Conservation (phyloP, 1,284 basidiomycete genomes). For the Dichomitus squalens region DNA sequence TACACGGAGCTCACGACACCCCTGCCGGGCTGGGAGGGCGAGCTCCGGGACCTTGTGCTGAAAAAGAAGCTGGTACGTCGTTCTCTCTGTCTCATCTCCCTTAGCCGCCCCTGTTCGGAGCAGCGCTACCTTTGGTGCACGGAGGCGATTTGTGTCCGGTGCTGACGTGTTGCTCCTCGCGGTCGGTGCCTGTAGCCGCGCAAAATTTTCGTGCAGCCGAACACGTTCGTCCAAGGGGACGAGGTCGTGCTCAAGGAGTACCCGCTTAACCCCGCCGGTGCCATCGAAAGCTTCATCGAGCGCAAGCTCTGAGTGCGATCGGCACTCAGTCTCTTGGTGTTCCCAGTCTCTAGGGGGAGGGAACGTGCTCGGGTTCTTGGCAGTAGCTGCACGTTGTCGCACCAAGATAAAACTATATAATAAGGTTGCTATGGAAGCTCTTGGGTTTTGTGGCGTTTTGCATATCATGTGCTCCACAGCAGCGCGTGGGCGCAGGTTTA, state of each 20-base stretch:
- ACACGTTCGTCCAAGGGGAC: slow-evolving; percentile 65
- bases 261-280: slow-evolving; percentile 66
- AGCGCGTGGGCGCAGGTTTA: too few relatives aligned
- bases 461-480: neutral
- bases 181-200: slow-evolving; percentile 52
- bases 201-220: slow-evolving; percentile 83
- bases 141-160: too few relatives aligned
- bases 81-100: neutral
- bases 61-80: slow-evolving; percentile 74
- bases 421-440: neutral
- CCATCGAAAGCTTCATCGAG: slow-evolving; percentile 82
- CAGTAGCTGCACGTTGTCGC: neutral
- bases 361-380: neutral
- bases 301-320: slow-evolving; percentile 48
- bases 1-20: slow-evolving; percentile 79
- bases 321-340: too few relatives aligned
- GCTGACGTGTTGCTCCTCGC: neutral
- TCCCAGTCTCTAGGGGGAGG: neutral
- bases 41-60: slow-evolving; percentile 76
- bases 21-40: slow-evolving; percentile 67
- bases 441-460: neutral
- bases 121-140: too few relatives aligned
- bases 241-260: slow-evolving; percentile 80
- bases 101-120: neutral
- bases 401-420: neutral